Evolutionary conservation across 2,329 filamentous ascomycete species (phyloP).

Genomic region (Alternaria atra): DNA sequence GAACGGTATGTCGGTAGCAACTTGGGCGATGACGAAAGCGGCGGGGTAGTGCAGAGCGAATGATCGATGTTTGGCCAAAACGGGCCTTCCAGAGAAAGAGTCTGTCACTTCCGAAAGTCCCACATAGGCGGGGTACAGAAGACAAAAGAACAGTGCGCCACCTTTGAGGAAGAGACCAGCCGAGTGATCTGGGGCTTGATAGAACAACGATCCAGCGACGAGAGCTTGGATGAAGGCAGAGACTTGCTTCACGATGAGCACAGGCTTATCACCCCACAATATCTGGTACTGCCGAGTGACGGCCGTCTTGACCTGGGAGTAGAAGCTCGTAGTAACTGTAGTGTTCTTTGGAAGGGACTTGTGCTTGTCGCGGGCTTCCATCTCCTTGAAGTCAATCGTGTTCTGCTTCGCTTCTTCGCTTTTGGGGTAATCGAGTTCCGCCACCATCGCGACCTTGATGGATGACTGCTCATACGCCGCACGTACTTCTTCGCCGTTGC

Average conservation of each 20-base stretch:
- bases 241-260: constrained; percentile 69
- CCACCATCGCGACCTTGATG: constrained; percentile 61
- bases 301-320: constrained; percentile 61
- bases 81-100: constrained; percentile 70
- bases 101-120: constrained; percentile 70
- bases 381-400: constrained; percentile 60
- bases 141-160: constrained; percentile 70
- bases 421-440: constrained; percentile 66
- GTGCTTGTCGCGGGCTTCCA: constrained; percentile 63
- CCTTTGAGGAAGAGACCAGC: constrained; percentile 70
- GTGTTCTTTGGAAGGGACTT: constrained; percentile 62
- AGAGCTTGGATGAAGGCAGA: constrained; percentile 67
- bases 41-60: constrained; percentile 89
- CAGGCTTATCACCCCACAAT: constrained; percentile 69
- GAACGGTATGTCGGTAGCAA: constrained; percentile 63
- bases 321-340: constrained; percentile 55
- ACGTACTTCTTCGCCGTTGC: constrained; percentile 57
- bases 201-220: constrained; percentile 73
- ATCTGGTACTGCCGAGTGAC: constrained; percentile 71
- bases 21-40: constrained; percentile 76
- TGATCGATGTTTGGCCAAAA: constrained; percentile 83
- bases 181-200: constrained; percentile 66
- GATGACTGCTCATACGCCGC: constrained; percentile 61
- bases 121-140: constrained; percentile 69
- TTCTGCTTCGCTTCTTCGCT: constrained; percentile 54